Base-by-base conservation (phyloP, 2,329 filamentous ascomycete species). In the Aspergillus jensenii region DNA sequence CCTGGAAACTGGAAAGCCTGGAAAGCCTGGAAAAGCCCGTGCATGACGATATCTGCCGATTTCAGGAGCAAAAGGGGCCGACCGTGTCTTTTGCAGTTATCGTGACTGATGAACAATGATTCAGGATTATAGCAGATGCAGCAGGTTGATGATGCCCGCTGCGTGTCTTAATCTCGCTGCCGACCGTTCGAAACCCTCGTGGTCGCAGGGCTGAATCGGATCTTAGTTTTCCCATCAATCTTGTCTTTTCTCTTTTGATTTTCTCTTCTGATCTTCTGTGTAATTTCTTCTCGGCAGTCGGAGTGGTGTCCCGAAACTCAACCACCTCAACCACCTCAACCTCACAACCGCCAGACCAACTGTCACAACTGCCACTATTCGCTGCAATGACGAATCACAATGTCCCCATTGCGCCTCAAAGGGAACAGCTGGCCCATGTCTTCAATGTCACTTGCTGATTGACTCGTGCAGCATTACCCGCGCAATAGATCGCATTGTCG, bases 131-230 rank as follows among this genome's bases (percentile, higher is more conserved):
- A 31, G 27, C 27, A 31, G 27, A 31, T 31, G 27, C 27, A 31
- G 9, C 27, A 31, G 27, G 27, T 31, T 31, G 27, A 31, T 31
- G 27, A 31, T 31, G 9, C 27, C 27, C 27, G 27, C 9, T 31
- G 27, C 27, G 27, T 11, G 27, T 52, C 40, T 52, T 39, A 35
- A 41, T 21, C 35, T 21, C 25, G 33, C 39, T 41, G 43, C 43
- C 40, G n/a, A 31, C 21, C 19, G 23, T 25, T 40, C 33, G 15
- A 31, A 31, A 40, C 47, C 39, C 23, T 48, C 33, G 23, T 54
- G 51, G 31, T 50, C 47, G 40, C 54, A 56, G 54, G 54, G 46
- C 54, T 56, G 54, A 56, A 50, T 37, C 55, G 55, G 55, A 49
- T 37, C 55, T 47, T 35, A 12, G 8, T 58, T 58, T 53, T 52